Evolutionary conservation across 345 rosid genomes (phyloP), one percentile per base, ranked within the genome.

Genomic region (Combretum micranthum): DNA sequence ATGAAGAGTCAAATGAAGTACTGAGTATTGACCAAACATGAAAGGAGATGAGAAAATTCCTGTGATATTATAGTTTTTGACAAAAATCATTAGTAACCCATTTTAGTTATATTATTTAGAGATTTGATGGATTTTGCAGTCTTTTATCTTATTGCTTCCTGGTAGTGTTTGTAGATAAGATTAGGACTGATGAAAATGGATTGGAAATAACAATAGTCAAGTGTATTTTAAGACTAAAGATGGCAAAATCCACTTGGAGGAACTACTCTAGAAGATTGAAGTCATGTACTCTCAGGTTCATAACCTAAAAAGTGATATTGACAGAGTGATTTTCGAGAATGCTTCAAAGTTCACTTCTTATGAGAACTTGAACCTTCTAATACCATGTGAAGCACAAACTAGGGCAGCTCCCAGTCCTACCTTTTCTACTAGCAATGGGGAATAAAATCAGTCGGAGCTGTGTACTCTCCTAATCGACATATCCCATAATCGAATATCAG

Each of bases 371-470:
- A 83, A 88, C 75, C 92, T 83, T 64, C 90, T 88, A 61, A 89
- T 82, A 39, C 69, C 80, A 21, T 64, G 61, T 43, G 87, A 80
- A 56, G 82, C 65, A 43, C 88, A 82, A 51, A 80, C 95, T 15
- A 84, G 90, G 72, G 84, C 86, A 56, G 90, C 78, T 22, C 97
- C 82, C 12, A 93, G 96, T 57, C 97, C 90, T 32, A 83, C 94
- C 12, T 69, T n/a, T n/a, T n/a, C n/a, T n/a, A n/a, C n/a, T n/a
- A n/a, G n/a, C n/a, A n/a, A n/a, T n/a, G n/a, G n/a, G 99, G 89
- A 47, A 69, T 77, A 44, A 69, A 66, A 32, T 85, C 90, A 26
- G 52, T 69, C 0, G 90, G 85, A 63, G 82, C 77, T 43, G 62
- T 69, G 9, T 76, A 65, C 71, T 74, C 73, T 64, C 63, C 76